These are phyloP conservation scores for Fusarium sp. DNA, from an alignment of 2,329 filamentous ascomycete genomes.

Conservation along the genomic window DNA sequence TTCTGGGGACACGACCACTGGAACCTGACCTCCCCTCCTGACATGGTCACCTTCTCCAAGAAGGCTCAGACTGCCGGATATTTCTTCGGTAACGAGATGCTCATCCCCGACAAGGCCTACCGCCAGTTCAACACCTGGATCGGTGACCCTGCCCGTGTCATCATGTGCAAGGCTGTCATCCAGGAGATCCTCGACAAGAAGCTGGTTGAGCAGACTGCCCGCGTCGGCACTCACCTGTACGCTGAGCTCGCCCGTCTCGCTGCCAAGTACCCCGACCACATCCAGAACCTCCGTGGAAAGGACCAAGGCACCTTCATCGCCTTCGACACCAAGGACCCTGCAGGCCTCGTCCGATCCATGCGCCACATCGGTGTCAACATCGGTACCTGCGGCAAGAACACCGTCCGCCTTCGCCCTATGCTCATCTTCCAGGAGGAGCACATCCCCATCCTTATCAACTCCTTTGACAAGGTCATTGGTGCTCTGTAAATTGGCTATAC, in stretches of 20 bases:
- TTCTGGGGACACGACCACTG: slow-evolving; percentile 93
- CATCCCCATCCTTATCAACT: slow-evolving; percentile 53
- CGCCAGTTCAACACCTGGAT: slow-evolving; percentile 93
- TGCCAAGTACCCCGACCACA: slow-evolving; percentile 74
- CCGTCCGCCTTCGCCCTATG: slow-evolving; percentile 83
- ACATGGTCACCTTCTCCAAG: slow-evolving; percentile 92
- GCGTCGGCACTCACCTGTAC: slow-evolving; percentile 77
- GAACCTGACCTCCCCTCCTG: slow-evolving; percentile 77
- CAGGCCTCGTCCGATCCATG: slow-evolving; percentile 76
- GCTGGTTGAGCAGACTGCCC: slow-evolving; percentile 74
- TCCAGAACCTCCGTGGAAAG: slow-evolving; percentile 82
- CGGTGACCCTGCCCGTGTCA: slow-evolving; percentile 81
- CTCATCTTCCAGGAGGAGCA: slow-evolving; percentile 83
- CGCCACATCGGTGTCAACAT: slow-evolving; percentile 82
- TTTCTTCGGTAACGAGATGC: slow-evolving; percentile 80
- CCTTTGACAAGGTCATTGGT: slow-evolving; percentile 50
- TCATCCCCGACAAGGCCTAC: slow-evolving; percentile 85
- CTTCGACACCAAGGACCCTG: slow-evolving; percentile 79
- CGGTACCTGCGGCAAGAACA: slow-evolving; percentile 77
- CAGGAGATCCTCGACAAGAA: slow-evolving; percentile 78
- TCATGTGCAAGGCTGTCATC: slow-evolving; percentile 83
- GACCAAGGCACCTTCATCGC: slow-evolving; percentile 84
- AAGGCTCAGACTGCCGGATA: slow-evolving; percentile 89
- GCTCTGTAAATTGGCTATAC: slow-evolving; percentile 41
- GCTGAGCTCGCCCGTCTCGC: slow-evolving; percentile 72